Evolutionary conservation across 352 stramenopile genomes (phyloP), one percentile per base, ranked within the genome.

Genomic region (Phytophthora meadii): DNA sequence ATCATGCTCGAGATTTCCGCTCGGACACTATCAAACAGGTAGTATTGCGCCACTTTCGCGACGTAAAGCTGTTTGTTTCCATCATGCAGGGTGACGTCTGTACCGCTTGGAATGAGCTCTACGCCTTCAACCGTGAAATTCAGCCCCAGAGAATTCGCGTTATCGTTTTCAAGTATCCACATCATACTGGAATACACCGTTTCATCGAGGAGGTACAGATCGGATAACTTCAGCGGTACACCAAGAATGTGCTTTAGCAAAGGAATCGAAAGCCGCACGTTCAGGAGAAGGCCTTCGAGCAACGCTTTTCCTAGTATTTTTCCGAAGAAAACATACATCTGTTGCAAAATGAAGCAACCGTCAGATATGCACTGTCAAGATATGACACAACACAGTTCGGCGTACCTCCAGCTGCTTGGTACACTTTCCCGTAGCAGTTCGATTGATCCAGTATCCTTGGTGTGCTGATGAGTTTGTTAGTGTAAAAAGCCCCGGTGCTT

Each of bases 51-150:
- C 41, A 95, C 88, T 24, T 91, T 89, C 9, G 88, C 77, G 14
- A 99, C 79, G 68, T 98, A 99, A 59, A 97, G 79, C 1, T 92
- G 80, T 54, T 99, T 96, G 85, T 99, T 99, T 28, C 92, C 86
- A 48, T 98, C 96, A 15, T 90, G 97, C 2, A 99, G 84, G 15
- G 58, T 12, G 4, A 89, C 76, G 5, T 87, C 58, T 1, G 73
- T 34, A 14, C 88, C 88, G 25, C 76, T 76, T n/a, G 77, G 78
- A 53, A 93, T 82, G 15, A 95, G 62, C 22, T 92, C 79, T n/a
- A 72, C 52, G 17, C 67, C 70, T 39, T 89, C 77, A 10, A 93
- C 67, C 0, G 59, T 79, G 44, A 95, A 95, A 42, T 84, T 92
- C 19, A 95, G 54, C 4, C 59, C 61, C n/a, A 95, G 48, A 4